Base-by-base conservation (phyloP, 2,329 filamentous ascomycete genomes). In the Incumbomyces lentus region DNA sequence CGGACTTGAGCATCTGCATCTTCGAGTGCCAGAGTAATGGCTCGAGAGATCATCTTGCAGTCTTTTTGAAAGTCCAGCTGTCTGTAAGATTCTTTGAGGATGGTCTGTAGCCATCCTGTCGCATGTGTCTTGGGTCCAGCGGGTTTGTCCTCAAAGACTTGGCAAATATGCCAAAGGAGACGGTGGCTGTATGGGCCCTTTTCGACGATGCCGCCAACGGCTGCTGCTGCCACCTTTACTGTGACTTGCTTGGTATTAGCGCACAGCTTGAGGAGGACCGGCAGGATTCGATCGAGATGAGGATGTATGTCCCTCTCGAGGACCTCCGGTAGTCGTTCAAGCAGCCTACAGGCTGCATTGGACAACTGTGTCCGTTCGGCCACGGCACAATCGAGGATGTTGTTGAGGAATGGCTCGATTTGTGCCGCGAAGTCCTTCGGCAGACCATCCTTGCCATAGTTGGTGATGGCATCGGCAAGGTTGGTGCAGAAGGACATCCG, bases 171-270 rank as follows among this genome's bases (percentile, higher is more conserved):
- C 62, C 94, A 85, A 72, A 95, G 76, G 52, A 95, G 74, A 22
- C 88, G 82, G 49, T 74, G 70, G 51, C 76, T 89, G 66, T 90
- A 96, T 0, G 88, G 82, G 26, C 84, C 83, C 56, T 83, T 81
- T 52, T 79, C 77, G 52, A 96, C 76, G 44, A 98, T 81, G 16
- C 74, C 79, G 54, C 92, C 82, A n/a, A 95, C 81, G 0, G 85
- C 86, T 13, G 70, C 64, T 59, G 93, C 89, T 44, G 86, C 90
- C 53, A 84, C 82, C 59, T 94, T 82, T 1, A 87, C 87, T 48
- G 79, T 81, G 55, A 98, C 95, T 64, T 93, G 94, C 66, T 98
- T 98, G 40, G 90, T 93, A 18, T 81, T 82, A 8, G 82, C 86
- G 54, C 84, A 89, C 52, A 95, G 77, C 66, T 95, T 95, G 68